Percentiles rank a stretch among this genome's conserved stretches.
These are phyloP conservation scores for Gnaphalium uliginosum DNA, from an alignment of 129 eudicot species.

Conservation along the genomic window DNA sequence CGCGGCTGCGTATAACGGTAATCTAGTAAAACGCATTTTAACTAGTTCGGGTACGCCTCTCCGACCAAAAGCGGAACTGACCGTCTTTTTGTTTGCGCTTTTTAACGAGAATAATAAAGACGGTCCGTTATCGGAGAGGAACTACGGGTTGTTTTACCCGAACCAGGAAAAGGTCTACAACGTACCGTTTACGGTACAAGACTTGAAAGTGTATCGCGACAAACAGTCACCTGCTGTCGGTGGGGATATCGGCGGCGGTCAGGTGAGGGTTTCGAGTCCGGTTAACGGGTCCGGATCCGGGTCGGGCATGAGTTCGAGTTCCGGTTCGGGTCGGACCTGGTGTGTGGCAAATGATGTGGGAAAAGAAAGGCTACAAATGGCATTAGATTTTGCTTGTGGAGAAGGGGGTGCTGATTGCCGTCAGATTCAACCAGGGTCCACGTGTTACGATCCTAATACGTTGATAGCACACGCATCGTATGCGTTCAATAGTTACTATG, in stretches of 20 bases:
- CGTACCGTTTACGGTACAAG: conserved; percentile 65
- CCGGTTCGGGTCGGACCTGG: conserved; percentile 61
- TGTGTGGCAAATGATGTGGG: conserved; percentile 85
- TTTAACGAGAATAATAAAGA: conserved; percentile 79
- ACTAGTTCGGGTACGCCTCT: conserved; percentile 83
- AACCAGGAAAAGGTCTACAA: conserved; percentile 56
- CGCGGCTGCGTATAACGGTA: conserved; percentile 79
- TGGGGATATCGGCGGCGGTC: conserved; percentile 47
- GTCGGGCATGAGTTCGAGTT: conserved; percentile 8
- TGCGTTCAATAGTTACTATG: conserved; percentile 90
- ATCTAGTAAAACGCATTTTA: conserved; percentile 60
- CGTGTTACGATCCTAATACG: conserved; percentile 94
- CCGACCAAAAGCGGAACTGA: conserved; percentile 66
- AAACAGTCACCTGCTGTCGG: conserved; percentile 41
- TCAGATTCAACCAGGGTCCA: conserved; percentile 87
- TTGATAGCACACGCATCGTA: conserved; percentile 88
- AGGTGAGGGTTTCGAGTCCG: conserved; percentile 35
- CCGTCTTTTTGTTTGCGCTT: conserved; percentile 73
- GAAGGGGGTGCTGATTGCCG: conserved; percentile 97
- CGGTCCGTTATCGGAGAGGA: conserved; percentile 81
- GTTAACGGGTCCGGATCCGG: conserved; percentile 13
- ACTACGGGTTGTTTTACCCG: conserved; percentile 91
- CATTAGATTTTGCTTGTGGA: conserved; percentile 92
- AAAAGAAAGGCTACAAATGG: conserved; percentile 66
- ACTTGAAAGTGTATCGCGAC: conserved; percentile 44